Evolutionary conservation across 345 rosid genomes (phyloP).

Genomic region (Ricinus communis): DNA sequence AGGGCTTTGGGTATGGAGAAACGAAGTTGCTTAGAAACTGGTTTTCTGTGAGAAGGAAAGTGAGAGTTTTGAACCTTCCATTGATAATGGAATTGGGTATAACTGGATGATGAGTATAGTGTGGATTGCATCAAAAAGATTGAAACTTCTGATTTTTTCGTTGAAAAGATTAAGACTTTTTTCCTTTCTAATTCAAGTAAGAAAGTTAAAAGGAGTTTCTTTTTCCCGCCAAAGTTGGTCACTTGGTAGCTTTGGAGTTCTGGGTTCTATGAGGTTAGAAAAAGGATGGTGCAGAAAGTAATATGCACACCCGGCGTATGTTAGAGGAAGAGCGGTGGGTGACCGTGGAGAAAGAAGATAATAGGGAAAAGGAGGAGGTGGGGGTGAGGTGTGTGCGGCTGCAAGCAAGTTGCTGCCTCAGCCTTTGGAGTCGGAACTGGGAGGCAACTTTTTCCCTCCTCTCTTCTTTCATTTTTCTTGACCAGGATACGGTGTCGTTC

Average conservation of each 20-base stretch:
- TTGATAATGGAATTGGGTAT: slow-evolving; percentile 25
- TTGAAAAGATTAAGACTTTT: no score
- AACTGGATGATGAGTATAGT: slow-evolving; percentile 20
- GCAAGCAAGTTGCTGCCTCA: neutral
- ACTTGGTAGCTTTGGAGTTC: neutral
- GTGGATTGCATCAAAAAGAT: slow-evolving; percentile 52
- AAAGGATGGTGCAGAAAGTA: neutral
- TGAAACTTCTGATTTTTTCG: neutral
- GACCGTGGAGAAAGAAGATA: neutral
- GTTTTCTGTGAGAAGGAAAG: slow-evolving; percentile 2
- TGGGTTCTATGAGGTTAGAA: neutral
- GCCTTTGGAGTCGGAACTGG: neutral
- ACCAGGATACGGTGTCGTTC: slow-evolving; percentile 1
- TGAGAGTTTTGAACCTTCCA: slow-evolving; percentile 26
- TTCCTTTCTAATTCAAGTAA: no score
- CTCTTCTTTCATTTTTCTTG: neutral
- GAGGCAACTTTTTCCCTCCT: neutral
- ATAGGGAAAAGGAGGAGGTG: no score
- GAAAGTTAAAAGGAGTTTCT: neutral
- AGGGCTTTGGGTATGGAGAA: slow-evolving; percentile 17
- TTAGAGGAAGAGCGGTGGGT: neutral
- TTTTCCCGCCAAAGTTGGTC: slow-evolving; percentile 28
- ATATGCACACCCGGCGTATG: neutral
- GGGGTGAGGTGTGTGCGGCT: neutral
- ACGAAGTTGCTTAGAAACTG: slow-evolving; percentile 18